Evolutionary conservation across 441 rosid genomes (phyloP).

Genomic region (Bruguiera hainesii): DNA sequence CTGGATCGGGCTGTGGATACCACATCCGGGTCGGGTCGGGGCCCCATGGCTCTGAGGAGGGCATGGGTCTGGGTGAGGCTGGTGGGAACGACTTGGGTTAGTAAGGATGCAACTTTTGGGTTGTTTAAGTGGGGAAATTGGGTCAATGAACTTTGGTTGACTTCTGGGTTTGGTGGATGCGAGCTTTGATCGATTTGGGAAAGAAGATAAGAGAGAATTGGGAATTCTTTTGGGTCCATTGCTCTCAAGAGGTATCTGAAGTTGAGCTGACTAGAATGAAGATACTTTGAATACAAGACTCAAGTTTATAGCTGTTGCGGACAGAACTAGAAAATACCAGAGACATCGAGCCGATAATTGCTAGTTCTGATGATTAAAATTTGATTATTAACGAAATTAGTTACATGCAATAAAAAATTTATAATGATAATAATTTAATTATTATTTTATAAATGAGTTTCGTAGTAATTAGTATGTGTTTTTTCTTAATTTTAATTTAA

Average conservation of each 20-base stretch:
- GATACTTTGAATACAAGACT: not conserved
- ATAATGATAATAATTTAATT: no score
- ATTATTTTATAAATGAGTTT: no score
- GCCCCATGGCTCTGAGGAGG: slow-evolving; percentile 36
- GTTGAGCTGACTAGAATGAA: not conserved
- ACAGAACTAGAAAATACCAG: no score
- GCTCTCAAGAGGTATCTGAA: not conserved
- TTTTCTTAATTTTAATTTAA: no score
- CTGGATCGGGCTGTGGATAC: slow-evolving; percentile 37
- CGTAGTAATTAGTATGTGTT: no score
- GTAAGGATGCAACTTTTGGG: slow-evolving; percentile 21
- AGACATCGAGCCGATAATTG: no score
- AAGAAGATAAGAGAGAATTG: slow-evolving; percentile 32
- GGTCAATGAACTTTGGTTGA: slow-evolving; percentile 10
- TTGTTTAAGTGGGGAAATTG: slow-evolving; percentile 30
- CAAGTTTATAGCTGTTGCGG: no score
- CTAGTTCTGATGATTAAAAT: no score
- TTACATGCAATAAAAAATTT: no score
- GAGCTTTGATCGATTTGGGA: slow-evolving; percentile 23
- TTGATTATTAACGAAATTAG: no score
- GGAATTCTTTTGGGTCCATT: slow-evolving; percentile 35
- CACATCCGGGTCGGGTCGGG: slow-evolving; percentile 39
- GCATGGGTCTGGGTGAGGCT: slow-evolving; percentile 27
- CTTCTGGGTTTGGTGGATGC: slow-evolving; percentile 21
- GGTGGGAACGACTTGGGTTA: slow-evolving; percentile 29